Conservation (phyloP, 805 yeast species). For the Saturnispora sanitii region DNA sequence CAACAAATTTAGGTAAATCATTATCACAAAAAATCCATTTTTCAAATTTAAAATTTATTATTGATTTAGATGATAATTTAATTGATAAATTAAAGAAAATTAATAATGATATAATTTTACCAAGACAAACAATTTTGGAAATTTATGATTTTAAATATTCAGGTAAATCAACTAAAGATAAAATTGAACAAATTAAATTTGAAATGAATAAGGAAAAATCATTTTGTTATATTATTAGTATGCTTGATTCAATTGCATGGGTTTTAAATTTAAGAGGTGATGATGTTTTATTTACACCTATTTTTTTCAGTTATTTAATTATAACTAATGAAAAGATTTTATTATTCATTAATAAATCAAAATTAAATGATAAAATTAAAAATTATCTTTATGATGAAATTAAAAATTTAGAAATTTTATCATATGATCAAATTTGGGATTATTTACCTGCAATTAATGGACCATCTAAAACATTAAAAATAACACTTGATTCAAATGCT, state of each 20-base stretch:
- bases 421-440: slow-evolving; percentile 50
- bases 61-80: slow-evolving; percentile 50
- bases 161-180: slow-evolving; percentile 32
- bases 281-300: slow-evolving; percentile 81
- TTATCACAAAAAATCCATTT: slow-evolving; percentile 27
- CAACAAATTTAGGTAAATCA: slow-evolving; percentile 36
- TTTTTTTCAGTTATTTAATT: slow-evolving; percentile 61
- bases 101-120: slow-evolving; percentile 17
- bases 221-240: slow-evolving; percentile 41
- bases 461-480: slow-evolving; percentile 2
- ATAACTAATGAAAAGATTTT: slow-evolving; percentile 31
- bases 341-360: slow-evolving; percentile 34
- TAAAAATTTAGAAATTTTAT: slow-evolving; percentile 29
- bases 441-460: slow-evolving; percentile 33
- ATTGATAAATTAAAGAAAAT: slow-evolving; percentile 64
- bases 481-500: slow-evolving; percentile 20
- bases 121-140: slow-evolving; percentile 21
- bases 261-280: slow-evolving; percentile 40
- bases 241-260: slow-evolving; percentile 46
- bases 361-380: slow-evolving; percentile 24
- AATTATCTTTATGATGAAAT: slow-evolving; percentile 19
- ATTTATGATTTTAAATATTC: slow-evolving; percentile 31
- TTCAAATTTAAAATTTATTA: slow-evolving; percentile 36
- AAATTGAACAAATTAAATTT: slow-evolving; percentile 26
- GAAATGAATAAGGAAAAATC: slow-evolving; percentile 24